Evolutionary conservation across 2,329 filamentous ascomycete genomes (phyloP).

Genomic region (Colletotrichum chrysophilum): DNA sequence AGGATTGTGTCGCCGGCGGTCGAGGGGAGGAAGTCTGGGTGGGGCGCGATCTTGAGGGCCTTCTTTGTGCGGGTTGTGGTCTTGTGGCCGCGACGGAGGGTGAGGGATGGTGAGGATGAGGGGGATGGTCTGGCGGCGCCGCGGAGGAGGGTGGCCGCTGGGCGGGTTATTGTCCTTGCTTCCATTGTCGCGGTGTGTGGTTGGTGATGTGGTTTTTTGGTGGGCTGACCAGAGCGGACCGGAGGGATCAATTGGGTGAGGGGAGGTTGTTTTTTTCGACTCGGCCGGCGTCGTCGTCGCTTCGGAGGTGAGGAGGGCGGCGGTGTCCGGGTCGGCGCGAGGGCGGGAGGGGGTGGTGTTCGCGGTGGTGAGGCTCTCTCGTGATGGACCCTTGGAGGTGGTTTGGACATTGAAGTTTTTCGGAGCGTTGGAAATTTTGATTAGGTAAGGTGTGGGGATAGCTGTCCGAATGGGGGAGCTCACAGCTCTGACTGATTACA

Average conservation of each 20-base stretch:
- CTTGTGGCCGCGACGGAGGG: slow-evolving; percentile 49
- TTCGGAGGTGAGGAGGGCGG: background rate
- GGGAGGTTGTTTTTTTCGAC: background rate
- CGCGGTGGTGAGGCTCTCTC: background rate
- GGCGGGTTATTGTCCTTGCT: slow-evolving; percentile 30
- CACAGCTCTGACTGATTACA: background rate
- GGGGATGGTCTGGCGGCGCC: slow-evolving; percentile 13
- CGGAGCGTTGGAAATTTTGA: slow-evolving; percentile 4
- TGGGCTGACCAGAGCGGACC: background rate
- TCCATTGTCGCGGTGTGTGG: slow-evolving; percentile 6
- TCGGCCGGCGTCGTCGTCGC: slow-evolving; percentile 13
- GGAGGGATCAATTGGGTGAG: background rate
- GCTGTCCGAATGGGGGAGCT: background rate
- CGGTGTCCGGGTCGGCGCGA: background rate
- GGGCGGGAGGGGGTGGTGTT: background rate
- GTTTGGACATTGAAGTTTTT: slow-evolving; percentile 20
- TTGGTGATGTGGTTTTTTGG: background rate
- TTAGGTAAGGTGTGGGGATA: slow-evolving; percentile 14
- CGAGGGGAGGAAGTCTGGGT: slow-evolving; percentile 61
- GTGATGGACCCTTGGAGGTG: background rate
- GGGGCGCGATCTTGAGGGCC: slow-evolving; percentile 63
- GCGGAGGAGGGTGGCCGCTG: slow-evolving; percentile 31
- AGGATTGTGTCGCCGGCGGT: slow-evolving; percentile 45
- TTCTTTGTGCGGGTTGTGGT: slow-evolving; percentile 60
- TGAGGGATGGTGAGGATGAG: background rate